Percentiles rank a stretch among this genome's conserved stretches.
Evolutionary conservation across 2,329 filamentous ascomycete species (phyloP).

Genomic region (Aspergillus quadrilineatus): DNA sequence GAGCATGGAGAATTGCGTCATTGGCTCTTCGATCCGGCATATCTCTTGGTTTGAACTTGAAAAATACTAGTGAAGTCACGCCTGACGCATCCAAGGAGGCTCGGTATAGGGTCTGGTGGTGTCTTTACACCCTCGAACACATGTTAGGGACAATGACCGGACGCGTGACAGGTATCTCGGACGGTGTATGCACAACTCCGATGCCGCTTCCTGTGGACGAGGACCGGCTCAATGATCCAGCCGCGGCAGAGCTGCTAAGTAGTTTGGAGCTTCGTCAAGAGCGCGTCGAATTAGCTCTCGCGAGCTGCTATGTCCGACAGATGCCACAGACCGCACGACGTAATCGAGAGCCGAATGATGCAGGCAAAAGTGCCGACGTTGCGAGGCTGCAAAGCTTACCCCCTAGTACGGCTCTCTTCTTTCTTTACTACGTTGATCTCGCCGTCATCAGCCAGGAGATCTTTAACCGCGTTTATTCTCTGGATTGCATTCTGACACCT

Average conservation of each 20-base stretch:
- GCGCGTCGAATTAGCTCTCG: conserved; percentile 30
- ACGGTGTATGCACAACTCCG: conserved; percentile 45
- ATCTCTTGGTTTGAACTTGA: conserved; percentile 47
- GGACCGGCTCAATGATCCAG: conserved; percentile 36
- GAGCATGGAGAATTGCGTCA: conserved; percentile 45
- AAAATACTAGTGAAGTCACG: conserved; percentile 39
- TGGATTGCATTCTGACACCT: conserved; percentile 38
- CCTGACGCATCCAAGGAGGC: conserved; percentile 44
- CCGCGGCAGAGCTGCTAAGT: conserved; percentile 34
- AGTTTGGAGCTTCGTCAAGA: conserved; percentile 32
- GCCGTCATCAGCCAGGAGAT: conserved; percentile 42
- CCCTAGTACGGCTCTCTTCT: conserved; percentile 37
- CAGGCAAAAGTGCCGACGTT: conserved; percentile 27
- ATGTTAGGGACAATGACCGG: conserved; percentile 49
- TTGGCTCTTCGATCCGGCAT: conserved; percentile 45
- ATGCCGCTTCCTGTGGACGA: conserved; percentile 44
- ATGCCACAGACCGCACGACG: conserved; percentile 32
- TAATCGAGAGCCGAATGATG: conserved; percentile 25
- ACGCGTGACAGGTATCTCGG: conserved; percentile 42
- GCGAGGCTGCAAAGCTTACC: conserved; percentile 38
- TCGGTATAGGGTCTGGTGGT: conserved; percentile 50
- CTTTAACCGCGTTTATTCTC: conserved; percentile 44
- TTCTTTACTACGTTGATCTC: conserved; percentile 42
- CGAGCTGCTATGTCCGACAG: conserved; percentile 32
- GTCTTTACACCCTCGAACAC: conserved; percentile 46